Percentiles rank a stretch among this genome's conserved stretches.
Evolutionary conservation across 2,329 filamentous ascomycete genomes (phyloP).

Genomic region (Trichoderma guizhouense): DNA sequence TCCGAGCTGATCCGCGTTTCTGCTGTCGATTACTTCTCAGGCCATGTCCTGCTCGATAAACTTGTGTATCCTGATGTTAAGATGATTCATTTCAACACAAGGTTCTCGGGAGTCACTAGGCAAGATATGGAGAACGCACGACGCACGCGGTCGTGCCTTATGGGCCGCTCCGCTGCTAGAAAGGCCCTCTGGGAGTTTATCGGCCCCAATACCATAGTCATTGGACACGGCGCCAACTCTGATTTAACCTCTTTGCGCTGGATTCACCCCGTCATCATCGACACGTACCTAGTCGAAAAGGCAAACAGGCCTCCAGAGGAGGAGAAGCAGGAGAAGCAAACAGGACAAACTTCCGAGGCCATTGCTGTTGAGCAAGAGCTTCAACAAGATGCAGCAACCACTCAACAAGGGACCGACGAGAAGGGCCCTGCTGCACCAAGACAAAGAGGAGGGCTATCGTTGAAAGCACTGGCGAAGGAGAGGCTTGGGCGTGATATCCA

Average conservation of each 20-base stretch:
- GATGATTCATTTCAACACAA: constrained; percentile 49
- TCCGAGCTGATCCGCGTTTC: constrained; percentile 51
- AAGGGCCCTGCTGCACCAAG: constrained; percentile 15
- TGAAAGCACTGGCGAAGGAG: constrained; percentile 39
- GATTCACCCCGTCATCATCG: constrained; percentile 44
- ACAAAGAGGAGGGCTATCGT: constrained; percentile 28
- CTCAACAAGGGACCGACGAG: not conserved
- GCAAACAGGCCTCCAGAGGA: constrained; percentile 18
- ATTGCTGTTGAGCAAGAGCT: not conserved
- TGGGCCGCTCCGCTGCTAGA: constrained; percentile 42
- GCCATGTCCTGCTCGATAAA: constrained; percentile 46
- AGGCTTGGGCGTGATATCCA: constrained; percentile 42
- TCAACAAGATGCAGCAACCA: not conserved
- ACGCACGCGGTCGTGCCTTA: constrained; percentile 32
- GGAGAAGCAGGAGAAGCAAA: constrained; percentile 13
- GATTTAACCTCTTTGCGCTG: constrained; percentile 47
- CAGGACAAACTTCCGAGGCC: not conserved
- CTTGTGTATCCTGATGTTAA: constrained; percentile 46
- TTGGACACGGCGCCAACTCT: constrained; percentile 43
- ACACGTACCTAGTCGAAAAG: constrained; percentile 40
- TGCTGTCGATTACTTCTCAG: constrained; percentile 49
- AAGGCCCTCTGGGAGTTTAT: constrained; percentile 42
- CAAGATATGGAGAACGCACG: constrained; percentile 37
- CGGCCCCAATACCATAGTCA: constrained; percentile 44
- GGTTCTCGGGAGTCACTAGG: constrained; percentile 46